These are phyloP conservation scores for Aphanomyces astaci DNA, from an alignment of 352 stramenopile genomes.

Conservation along the genomic window DNA sequence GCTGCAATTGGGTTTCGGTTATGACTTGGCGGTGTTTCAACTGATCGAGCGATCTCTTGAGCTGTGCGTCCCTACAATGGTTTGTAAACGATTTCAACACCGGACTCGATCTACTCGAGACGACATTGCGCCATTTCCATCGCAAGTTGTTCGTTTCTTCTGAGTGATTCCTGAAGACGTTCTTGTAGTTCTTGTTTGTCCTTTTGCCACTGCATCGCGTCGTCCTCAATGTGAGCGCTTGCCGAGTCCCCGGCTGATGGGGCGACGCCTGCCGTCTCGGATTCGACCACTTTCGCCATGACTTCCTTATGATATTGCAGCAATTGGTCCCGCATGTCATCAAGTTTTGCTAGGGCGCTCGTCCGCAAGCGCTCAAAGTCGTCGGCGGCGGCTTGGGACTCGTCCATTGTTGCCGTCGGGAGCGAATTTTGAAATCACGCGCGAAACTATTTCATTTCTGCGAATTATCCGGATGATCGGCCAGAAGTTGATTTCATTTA, in stretches of 20 bases:
- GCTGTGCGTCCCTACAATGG: conserved; percentile 1
- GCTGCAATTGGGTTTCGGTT: background rate
- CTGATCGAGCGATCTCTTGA: background rate
- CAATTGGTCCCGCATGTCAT: conserved; percentile 1
- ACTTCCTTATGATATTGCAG: conserved; percentile 4
- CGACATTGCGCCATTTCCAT: conserved; percentile 8
- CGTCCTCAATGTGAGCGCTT: background rate
- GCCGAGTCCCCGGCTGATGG: background rate
- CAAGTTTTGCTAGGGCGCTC: background rate
- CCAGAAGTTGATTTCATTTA: too few relatives aligned
- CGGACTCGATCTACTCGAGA: background rate
- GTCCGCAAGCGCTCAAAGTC: background rate
- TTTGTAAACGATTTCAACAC: background rate
- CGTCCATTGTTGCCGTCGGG: background rate
- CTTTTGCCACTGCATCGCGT: background rate
- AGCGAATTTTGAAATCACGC: background rate
- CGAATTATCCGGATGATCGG: too few relatives aligned
- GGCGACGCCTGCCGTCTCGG: background rate
- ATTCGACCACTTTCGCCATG: background rate
- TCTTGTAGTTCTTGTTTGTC: background rate
- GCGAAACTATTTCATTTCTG: too few relatives aligned
- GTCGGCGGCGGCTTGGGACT: background rate
- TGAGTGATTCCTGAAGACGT: background rate
- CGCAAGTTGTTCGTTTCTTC: conserved; percentile 10
- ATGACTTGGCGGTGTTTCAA: conserved; percentile 2